Conservation (phyloP, 2,329 filamentous ascomycete species). For the Fonsecaea pugnacius region DNA sequence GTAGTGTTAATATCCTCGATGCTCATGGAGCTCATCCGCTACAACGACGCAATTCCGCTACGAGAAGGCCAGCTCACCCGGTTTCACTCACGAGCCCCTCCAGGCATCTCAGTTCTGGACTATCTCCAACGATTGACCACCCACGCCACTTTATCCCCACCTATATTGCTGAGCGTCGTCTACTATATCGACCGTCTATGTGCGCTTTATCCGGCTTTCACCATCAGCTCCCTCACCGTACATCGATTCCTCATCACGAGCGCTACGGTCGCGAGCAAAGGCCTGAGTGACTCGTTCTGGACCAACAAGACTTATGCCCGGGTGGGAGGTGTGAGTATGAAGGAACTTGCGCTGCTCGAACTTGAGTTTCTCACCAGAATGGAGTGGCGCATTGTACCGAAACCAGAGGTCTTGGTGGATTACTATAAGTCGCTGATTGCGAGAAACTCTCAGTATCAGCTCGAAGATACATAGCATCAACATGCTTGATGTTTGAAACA, state of each 20-base stretch:
- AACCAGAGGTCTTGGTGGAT: slow-evolving; percentile 88
- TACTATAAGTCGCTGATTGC: slow-evolving; percentile 90
- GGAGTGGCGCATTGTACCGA: slow-evolving; percentile 96
- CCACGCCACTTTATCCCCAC: slow-evolving; percentile 89
- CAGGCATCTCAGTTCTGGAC: slow-evolving; percentile 90
- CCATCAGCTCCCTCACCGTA: slow-evolving; percentile 92
- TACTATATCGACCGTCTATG: slow-evolving; percentile 98
- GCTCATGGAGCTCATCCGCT: slow-evolving; percentile 90
- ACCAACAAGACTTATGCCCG: slow-evolving; percentile 96
- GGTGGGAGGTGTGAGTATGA: slow-evolving; percentile 87
- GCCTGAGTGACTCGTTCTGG: slow-evolving; percentile 95
- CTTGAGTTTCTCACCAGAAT: slow-evolving; percentile 90
- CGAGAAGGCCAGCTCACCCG: slow-evolving; percentile 84
- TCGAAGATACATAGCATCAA: slow-evolving; percentile 44
- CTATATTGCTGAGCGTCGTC: slow-evolving; percentile 96
- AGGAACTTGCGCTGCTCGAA: slow-evolving; percentile 87
- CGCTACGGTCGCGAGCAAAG: slow-evolving; percentile 93
- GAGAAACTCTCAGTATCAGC: slow-evolving; percentile 62
- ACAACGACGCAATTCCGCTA: slow-evolving; percentile 86
- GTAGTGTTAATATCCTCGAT: slow-evolving; percentile 91
- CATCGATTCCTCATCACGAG: slow-evolving; percentile 97
- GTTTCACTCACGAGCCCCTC: slow-evolving; percentile 89
- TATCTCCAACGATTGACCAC: slow-evolving; percentile 91
- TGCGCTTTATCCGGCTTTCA: slow-evolving; percentile 89
- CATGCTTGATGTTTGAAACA: background rate